Conservation (phyloP, 176 grass and related monocot genomes). For the Zoysia pacifica region DNA sequence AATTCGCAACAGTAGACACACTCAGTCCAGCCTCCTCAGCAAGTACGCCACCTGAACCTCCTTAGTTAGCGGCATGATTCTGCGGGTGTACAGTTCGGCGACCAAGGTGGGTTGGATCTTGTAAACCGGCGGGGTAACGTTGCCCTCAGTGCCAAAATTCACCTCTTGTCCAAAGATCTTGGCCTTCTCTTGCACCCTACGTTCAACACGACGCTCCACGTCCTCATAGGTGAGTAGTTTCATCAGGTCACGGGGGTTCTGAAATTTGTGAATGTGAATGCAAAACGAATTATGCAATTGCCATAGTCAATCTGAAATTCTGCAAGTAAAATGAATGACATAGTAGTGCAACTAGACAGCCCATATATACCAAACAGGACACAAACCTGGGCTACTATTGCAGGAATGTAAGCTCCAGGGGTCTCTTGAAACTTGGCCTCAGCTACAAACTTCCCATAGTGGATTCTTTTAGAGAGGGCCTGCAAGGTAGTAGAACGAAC, state of each 20-base stretch:
- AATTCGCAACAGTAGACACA: not conserved
- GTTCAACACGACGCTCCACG: conserved; percentile 64
- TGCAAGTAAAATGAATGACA: not conserved
- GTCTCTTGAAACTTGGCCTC: conserved; percentile 84
- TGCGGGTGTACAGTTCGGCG: conserved; percentile 67
- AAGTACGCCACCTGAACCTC: conserved; percentile 82
- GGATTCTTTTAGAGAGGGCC: conserved; percentile 97
- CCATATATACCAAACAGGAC: conserved; percentile 5
- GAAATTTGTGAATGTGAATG: conserved; percentile 19
- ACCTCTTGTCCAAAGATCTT: conserved; percentile 85
- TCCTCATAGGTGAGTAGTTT: conserved; percentile 63
- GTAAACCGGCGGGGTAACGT: conserved; percentile 41
- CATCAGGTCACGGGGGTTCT: conserved; percentile 67
- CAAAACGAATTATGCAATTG: not conserved
- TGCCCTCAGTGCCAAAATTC: conserved; percentile 44
- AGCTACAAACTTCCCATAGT: conserved; percentile 96
- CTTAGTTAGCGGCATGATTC: conserved; percentile 97
- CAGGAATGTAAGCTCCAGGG: conserved; percentile 60
- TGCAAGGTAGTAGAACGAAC: conserved; percentile 34
- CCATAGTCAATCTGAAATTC: not conserved
- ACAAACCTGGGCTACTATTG: conserved; percentile 67
- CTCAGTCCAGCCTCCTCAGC: conserved; percentile 80
- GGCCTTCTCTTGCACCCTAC: conserved; percentile 72
- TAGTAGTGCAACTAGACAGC: not conserved
- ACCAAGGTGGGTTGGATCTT: conserved; percentile 79